Evolutionary conservation across 2,329 filamentous ascomycete species (phyloP).

Genomic region (Volutella citrinella): DNA sequence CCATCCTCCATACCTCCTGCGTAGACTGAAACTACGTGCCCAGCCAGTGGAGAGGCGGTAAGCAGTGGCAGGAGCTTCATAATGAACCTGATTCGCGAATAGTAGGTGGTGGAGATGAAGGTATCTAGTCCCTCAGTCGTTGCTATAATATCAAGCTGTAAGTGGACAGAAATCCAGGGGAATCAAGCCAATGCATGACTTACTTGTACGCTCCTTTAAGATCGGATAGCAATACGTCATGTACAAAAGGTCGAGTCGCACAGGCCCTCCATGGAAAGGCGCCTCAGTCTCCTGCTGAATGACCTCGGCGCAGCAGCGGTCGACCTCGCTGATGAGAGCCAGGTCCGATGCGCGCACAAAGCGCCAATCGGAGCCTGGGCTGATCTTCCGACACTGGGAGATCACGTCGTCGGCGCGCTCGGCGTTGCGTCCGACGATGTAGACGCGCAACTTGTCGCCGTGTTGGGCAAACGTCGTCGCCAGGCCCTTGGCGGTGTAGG

Average conservation of each 20-base stretch:
- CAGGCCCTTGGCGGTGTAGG: constrained; percentile 8
- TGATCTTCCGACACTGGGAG: constrained; percentile 1
- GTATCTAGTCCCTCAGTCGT: constrained; percentile 5
- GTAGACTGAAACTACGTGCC: constrained; percentile 11
- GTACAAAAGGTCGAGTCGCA: constrained; percentile 8
- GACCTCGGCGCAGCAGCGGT: constrained; percentile 8
- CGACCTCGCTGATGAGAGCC: constrained; percentile 7
- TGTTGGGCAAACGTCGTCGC: constrained; percentile 7
- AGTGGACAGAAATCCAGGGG: neutral
- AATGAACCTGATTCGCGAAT: constrained; percentile 9
- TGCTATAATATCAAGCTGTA: neutral
- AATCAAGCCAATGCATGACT: neutral
- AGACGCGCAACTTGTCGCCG: constrained; percentile 10
- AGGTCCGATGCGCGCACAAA: constrained; percentile 8
- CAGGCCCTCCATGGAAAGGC: constrained; percentile 5
- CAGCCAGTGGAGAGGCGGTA: constrained; percentile 5
- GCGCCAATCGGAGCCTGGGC: constrained; percentile 9
- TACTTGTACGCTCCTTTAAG: constrained; percentile 9
- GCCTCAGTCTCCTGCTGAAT: constrained; percentile 3
- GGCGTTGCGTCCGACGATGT: constrained; percentile 11
- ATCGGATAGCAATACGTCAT: constrained; percentile 11
- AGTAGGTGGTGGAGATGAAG: constrained; percentile 8
- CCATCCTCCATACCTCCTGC: constrained; percentile 8
- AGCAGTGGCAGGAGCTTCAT: constrained; percentile 5
- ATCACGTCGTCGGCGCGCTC: constrained; percentile 6